Evolutionary conservation across 148 eudicot genomes (phyloP).

Genomic region (Nyssa sinensis): DNA sequence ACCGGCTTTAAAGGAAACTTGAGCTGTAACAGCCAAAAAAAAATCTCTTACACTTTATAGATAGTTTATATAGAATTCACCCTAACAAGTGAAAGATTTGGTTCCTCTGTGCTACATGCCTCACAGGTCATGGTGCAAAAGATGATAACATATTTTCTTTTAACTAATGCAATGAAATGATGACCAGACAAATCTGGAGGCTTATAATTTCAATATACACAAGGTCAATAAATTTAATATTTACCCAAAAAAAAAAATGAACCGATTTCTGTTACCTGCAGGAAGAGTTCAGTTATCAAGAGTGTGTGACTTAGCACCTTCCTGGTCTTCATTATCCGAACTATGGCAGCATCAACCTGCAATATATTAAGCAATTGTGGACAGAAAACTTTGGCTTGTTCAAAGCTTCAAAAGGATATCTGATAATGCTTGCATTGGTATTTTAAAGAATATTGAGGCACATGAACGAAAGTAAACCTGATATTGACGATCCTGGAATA

Average conservation of each 20-base stretch:
- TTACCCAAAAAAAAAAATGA: neutral
- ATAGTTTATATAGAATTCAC: neutral
- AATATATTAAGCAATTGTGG: neutral
- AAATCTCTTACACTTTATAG: neutral
- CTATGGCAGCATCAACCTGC: constrained; percentile 99
- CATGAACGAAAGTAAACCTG: constrained; percentile 48
- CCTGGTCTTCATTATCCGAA: constrained; percentile 97
- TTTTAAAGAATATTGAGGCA: neutral
- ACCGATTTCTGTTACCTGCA: constrained; percentile 56
- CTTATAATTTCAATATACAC: neutral
- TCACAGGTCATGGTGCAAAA: too few relatives aligned
- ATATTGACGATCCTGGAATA: constrained; percentile 98
- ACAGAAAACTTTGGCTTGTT: neutral
- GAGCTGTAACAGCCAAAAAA: constrained; percentile 57
- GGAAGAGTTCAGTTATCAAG: constrained; percentile 92
- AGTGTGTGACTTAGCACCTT: constrained; percentile 96
- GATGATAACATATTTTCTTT: too few relatives aligned
- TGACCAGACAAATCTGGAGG: neutral
- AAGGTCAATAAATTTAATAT: too few relatives aligned
- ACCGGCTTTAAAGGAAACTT: constrained; percentile 96
- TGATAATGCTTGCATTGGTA: neutral
- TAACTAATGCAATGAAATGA: neutral
- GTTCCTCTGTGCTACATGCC: too few relatives aligned
- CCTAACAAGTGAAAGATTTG: too few relatives aligned
- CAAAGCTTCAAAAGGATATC: neutral